phyloP scores from a whole-genome alignment of 306 rosid genomes.

The Pterocarpus macrocarpus region DNA sequence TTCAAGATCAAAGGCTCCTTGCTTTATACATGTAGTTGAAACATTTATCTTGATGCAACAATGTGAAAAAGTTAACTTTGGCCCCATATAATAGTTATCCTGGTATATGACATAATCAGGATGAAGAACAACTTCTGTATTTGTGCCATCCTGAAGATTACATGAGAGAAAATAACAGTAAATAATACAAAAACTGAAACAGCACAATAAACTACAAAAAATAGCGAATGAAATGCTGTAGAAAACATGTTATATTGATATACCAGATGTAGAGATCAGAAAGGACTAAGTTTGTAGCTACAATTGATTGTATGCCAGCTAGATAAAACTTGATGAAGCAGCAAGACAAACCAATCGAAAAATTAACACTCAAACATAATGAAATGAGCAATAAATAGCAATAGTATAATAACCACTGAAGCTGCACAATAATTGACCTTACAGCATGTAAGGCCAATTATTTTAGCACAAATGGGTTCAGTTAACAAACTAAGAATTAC shows the following conservation, averaged over 20 bases:
- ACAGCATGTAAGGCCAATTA: slow-evolving; percentile 17
- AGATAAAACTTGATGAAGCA: slow-evolving; percentile 3
- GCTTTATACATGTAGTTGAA: slow-evolving; percentile 54
- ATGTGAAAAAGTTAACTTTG: slow-evolving; percentile 71
- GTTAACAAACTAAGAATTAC: slow-evolving; percentile 51
- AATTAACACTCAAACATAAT: slow-evolving; percentile 16
- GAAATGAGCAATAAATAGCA: slow-evolving; percentile 12
- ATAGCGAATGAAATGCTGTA: not conserved
- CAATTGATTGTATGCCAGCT: not conserved
- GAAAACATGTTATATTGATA: slow-evolving; percentile 24
- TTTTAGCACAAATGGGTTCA: slow-evolving; percentile 16
- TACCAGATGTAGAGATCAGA: not conserved
- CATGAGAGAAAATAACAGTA: slow-evolving; percentile 44
- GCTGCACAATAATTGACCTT: not conserved
- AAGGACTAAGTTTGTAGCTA: slow-evolving; percentile 17
- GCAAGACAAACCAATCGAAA: slow-evolving; percentile 11
- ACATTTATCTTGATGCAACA: slow-evolving; percentile 68
- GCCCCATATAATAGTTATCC: slow-evolving; percentile 69
- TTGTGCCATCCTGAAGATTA: slow-evolving; percentile 70
- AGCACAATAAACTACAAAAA: slow-evolving; percentile 11
- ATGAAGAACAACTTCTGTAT: slow-evolving; percentile 70
- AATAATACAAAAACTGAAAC: slow-evolving; percentile 41
- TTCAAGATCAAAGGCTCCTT: slow-evolving; percentile 66
- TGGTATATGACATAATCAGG: slow-evolving; percentile 84
- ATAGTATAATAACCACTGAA: not conserved